Percentiles rank a stretch among this genome's conserved stretches.
Evolutionary conservation across 345 rosid genomes (phyloP).

Genomic region (Eucalyptus leucophloia): DNA sequence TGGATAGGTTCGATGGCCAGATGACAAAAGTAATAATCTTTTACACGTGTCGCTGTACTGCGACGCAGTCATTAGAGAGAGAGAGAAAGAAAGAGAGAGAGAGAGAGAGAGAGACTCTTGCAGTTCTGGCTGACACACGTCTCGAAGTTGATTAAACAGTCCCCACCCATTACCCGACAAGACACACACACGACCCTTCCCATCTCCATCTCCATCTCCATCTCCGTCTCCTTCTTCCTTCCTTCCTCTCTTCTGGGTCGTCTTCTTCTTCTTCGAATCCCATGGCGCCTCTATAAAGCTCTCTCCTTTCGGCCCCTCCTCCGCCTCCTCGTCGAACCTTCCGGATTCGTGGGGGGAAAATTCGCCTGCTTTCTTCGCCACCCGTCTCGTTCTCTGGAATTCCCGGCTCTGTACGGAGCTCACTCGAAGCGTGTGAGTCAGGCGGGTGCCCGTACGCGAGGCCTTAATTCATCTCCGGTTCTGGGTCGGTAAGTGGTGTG

Average conservation of each 20-base stretch:
- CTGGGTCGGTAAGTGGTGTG: neutral
- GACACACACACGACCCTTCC: neutral
- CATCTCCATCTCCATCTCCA: neutral
- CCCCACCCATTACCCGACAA: neutral
- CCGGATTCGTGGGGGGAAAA: neutral
- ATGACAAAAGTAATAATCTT: neutral
- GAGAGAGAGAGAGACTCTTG: neutral
- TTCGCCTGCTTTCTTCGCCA: neutral
- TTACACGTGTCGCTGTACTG: neutral
- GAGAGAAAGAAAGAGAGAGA: neutral
- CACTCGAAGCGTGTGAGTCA: neutral
- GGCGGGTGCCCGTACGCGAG: neutral
- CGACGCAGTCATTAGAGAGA: neutral
- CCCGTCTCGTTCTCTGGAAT: neutral
- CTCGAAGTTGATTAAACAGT: neutral
- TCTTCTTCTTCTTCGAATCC: neutral
- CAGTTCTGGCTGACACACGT: neutral
- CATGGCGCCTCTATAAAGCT: neutral
- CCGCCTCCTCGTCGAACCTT: neutral
- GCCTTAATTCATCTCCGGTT: neutral
- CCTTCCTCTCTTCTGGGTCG: neutral
- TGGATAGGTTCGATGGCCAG: neutral
- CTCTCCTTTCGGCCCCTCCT: neutral
- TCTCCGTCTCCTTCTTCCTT: neutral
- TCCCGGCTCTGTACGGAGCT: neutral